A percentile compares a stretch with the other conserved stretches of the same genome.
These are phyloP conservation scores for Testicularia cyperi DNA, from an alignment of 1,284 basidiomycete species.

Conservation along the genomic window DNA sequence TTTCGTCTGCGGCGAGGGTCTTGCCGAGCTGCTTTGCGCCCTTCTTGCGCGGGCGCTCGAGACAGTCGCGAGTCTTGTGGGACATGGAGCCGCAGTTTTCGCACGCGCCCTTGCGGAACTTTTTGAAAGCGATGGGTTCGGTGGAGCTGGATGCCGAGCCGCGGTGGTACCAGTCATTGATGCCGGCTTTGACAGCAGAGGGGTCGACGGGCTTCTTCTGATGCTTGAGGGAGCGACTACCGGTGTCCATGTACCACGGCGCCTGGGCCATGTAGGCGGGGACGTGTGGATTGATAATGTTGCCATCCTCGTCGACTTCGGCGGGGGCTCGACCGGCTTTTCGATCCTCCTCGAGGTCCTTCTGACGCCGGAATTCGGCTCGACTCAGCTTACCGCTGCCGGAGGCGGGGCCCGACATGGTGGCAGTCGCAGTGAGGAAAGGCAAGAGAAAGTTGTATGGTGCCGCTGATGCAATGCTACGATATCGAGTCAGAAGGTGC, in stretches of 20 bases:
- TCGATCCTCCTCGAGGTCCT: constrained; percentile 87
- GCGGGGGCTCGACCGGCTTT: constrained; percentile 97
- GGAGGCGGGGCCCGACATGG: background rate
- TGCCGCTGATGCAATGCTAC: too few species aligned
- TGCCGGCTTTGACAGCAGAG: constrained; percentile 69
- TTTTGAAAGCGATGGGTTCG: constrained; percentile 73
- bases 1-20: constrained; percentile 87
- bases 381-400: constrained; percentile 79
- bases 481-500: too few species aligned
- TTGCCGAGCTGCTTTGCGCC: constrained; percentile 91
- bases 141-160: constrained; percentile 63
- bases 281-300: constrained; percentile 96
- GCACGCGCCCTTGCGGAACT: constrained; percentile 95
- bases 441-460: too few species aligned
- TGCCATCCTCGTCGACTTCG: constrained; percentile 88
- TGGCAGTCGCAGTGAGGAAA: too few species aligned
- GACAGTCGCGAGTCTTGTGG: constrained; percentile 86
- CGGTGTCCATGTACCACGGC: constrained; percentile 96
- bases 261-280: constrained; percentile 74
- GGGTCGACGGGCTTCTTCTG: constrained; percentile 72
- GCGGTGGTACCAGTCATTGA: constrained; percentile 89
- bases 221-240: constrained; percentile 81
- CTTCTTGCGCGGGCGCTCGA: constrained; percentile 92
- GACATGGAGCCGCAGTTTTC: constrained; percentile 98
- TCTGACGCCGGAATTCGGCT: constrained; percentile 88